These are phyloP conservation scores for Plantago major DNA, from an alignment of 257 asterid species.

Conservation along the genomic window DNA sequence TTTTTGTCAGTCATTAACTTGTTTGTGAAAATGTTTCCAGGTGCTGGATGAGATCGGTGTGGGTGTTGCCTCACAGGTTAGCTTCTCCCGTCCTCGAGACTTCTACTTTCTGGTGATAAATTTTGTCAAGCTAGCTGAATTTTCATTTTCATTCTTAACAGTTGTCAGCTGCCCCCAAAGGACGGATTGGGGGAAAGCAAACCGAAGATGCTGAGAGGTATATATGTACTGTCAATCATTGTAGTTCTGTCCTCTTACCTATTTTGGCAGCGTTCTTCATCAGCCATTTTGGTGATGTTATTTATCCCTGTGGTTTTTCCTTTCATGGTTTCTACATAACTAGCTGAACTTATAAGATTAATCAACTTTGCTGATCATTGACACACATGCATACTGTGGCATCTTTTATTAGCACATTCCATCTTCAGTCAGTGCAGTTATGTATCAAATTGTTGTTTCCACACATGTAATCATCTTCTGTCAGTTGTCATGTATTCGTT, in stretches of 20 bases:
- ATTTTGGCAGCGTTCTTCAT: not conserved
- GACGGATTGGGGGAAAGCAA: conserved; percentile 71
- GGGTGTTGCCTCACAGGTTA: conserved; percentile 92
- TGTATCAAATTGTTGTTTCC: not conserved
- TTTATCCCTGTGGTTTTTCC: conserved; percentile 1
- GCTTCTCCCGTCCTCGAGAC: conserved; percentile 11
- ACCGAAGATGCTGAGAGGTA: conserved; percentile 69
- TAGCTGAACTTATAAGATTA: not conserved
- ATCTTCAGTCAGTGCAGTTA: too few species aligned
- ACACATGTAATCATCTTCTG: not conserved
- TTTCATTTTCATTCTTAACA: conserved; percentile 26
- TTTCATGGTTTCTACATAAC: not conserved
- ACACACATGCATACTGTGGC: too few species aligned
- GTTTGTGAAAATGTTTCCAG: conserved; percentile 32
- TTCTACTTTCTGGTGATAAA: not conserved
- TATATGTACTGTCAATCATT: not conserved
- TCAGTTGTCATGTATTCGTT: not conserved
- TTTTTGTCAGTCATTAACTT: conserved; percentile 13
- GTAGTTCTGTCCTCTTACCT: not conserved
- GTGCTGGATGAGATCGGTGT: conserved; percentile 95
- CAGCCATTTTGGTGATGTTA: not conserved
- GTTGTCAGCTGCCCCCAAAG: conserved; percentile 92
- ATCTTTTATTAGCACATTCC: too few species aligned
- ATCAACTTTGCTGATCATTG: not conserved
- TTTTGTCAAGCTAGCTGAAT: conserved; percentile 11